Percentiles rank a stretch among this genome's conserved stretches.
These are phyloP conservation scores for Podila clonocystis DNA, from an alignment of 192 early-diverging fungal genomes.

Conservation along the genomic window DNA sequence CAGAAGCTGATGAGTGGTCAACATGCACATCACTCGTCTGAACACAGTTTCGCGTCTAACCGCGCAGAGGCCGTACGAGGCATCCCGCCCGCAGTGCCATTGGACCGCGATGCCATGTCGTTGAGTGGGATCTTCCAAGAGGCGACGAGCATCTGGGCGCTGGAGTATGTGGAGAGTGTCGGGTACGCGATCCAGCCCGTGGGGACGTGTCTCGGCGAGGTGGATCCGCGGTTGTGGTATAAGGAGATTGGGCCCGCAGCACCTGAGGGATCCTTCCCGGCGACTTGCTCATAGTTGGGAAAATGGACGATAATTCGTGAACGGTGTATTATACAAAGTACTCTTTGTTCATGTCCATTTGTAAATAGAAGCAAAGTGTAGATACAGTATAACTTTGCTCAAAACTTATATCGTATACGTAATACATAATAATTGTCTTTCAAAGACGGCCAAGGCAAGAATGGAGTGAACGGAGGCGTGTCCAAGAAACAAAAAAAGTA, in stretches of 20 bases:
- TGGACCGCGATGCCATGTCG: conserved; percentile 29
- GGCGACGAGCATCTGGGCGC: conserved; percentile 37
- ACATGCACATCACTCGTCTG: not conserved
- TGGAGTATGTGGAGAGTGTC: conserved; percentile 39
- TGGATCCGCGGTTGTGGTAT: conserved; percentile 41
- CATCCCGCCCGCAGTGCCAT: not conserved
- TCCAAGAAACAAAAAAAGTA: not conserved
- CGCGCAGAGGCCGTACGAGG: conserved; percentile 44
- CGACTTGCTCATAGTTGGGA: not conserved
- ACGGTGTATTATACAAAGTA: too few relatives aligned
- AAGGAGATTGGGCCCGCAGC: conserved; percentile 29
- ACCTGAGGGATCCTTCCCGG: conserved; percentile 1
- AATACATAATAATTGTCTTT: too few relatives aligned
- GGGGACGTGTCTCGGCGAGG: conserved; percentile 31
- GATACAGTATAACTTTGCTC: too few relatives aligned
- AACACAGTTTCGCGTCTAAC: conserved; percentile 10
- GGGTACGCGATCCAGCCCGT: conserved; percentile 37
- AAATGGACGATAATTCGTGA: not conserved
- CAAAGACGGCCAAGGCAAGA: too few relatives aligned
- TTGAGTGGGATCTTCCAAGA: conserved; percentile 47
- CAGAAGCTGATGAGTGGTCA: conserved; percentile 3
- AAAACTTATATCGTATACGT: too few relatives aligned
- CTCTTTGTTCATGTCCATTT: too few relatives aligned
- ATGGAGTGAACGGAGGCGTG: not conserved
- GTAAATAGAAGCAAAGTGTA: too few relatives aligned